Percentiles rank a stretch among this genome's conserved stretches.
phyloP scores from a whole-genome alignment of 2,329 filamentous ascomycete genomes.

The Talaromyces sp. region DNA sequence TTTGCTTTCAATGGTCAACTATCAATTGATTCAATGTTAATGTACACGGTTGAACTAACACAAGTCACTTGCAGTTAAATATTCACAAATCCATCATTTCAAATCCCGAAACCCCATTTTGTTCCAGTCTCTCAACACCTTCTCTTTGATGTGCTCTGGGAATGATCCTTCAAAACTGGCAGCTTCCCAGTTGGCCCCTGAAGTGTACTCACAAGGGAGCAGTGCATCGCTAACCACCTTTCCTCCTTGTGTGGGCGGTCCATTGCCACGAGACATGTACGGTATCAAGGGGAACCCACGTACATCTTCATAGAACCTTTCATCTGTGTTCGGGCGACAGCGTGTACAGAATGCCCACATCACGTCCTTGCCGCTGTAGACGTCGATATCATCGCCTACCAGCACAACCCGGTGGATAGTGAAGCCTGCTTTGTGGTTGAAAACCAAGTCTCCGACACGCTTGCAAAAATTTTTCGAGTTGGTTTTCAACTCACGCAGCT shows the following conservation, averaged over 20 bases:
- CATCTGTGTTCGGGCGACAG: constrained; percentile 42
- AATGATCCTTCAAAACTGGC: constrained; percentile 32
- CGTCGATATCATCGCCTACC: constrained; percentile 48
- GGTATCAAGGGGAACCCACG: constrained; percentile 42
- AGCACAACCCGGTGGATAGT: constrained; percentile 30
- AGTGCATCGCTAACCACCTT: constrained; percentile 46
- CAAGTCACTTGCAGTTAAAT: neutral
- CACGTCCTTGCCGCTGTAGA: constrained; percentile 42
- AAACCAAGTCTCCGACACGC: constrained; percentile 40
- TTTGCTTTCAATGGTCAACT: neutral
- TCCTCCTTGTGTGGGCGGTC: constrained; percentile 28
- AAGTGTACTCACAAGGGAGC: constrained; percentile 39
- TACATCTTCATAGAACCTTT: constrained; percentile 43
- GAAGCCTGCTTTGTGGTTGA: constrained; percentile 37
- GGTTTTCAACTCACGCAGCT: constrained; percentile 53
- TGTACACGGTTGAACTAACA: neutral
- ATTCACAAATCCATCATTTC: neutral
- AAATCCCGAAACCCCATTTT: neutral
- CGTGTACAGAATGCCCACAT: constrained; percentile 48
- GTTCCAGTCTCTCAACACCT: constrained; percentile 21
- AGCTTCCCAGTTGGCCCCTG: constrained; percentile 25
- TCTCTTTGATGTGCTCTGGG: constrained; percentile 37
- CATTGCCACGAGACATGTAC: constrained; percentile 43
- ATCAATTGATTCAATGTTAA: neutral
- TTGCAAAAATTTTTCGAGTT: constrained; percentile 36